Evolutionary conservation across 495 filamentous ascomycete species (phyloP).

Genomic region (Neurospora pannonica): DNA sequence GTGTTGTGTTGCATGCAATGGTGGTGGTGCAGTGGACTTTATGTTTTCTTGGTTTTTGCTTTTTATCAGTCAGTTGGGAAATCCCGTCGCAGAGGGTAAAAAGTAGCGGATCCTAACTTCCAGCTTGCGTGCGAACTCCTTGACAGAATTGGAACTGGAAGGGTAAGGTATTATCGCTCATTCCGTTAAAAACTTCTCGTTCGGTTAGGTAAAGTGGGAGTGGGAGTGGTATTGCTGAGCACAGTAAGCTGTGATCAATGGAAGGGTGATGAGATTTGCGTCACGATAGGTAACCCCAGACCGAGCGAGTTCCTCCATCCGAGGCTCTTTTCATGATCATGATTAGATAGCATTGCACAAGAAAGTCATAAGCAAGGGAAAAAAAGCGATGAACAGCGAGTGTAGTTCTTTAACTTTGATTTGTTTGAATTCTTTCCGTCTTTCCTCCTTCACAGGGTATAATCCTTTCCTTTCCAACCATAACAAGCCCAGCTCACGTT

Average conservation of each 20-base stretch:
- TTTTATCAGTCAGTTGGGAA: not conserved
- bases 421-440: not conserved
- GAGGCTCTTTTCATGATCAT: not conserved
- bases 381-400: not conserved
- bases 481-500: not conserved
- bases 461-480: not conserved
- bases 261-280: not conserved
- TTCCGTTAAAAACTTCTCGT: not conserved
- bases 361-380: not conserved
- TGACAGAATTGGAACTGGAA: not conserved
- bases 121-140: not conserved
- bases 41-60: not conserved
- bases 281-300: not conserved
- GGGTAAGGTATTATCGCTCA: not conserved
- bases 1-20: not conserved
- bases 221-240: not conserved
- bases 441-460: not conserved
- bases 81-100: not conserved
- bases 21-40: not conserved
- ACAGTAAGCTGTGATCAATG: not conserved
- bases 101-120: not conserved
- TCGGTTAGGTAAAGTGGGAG: not conserved
- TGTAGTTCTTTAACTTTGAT: not conserved
- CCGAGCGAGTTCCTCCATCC: not conserved
- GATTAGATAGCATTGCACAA: too few species aligned